Base-by-base conservation (phyloP, 2,329 filamentous ascomycete species). In the Colletotrichum sp. region DNA sequence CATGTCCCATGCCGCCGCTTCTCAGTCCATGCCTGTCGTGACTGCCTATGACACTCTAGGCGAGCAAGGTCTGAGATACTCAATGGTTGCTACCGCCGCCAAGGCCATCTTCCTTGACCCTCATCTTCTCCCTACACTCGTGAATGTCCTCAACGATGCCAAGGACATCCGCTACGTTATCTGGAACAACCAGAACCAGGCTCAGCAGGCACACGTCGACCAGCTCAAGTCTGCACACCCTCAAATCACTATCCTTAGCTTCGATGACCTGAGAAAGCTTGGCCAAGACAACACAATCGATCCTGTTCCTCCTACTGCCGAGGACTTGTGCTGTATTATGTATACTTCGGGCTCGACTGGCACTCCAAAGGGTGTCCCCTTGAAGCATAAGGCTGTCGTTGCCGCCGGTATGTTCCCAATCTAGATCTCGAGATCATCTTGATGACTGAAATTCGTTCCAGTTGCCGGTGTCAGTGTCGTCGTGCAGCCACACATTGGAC, bases 31-130 rank as follows among this genome's bases (percentile, higher is more conserved):
- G 86, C 92, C 94, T 74, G 94, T 96, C 79, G 94, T 96, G 74
- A 96, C 94, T n/a, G 94, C 94, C 58, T 96, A 96, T 84, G 94
- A 95, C 84, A 95, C 94, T 8, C 91, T 96, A 21, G 94, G 94
- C 63, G 93, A 95, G 83, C 93, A 94, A 80, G 94, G 94, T 58
- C 86, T 96, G 78, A 91, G 91, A 83, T 93, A 95, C 85, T 95
- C 94, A 5, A 90, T 96, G 83, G 88, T 92, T 48, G 93, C 94
- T 80, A 95, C 94, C 65, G 87, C 90, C 78, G 93, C 93, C 76
- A 93, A 92, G 82, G 90, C 91, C 82, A 93, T 96, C 85, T 95
- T 86, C 61, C 75, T 78, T 48, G 77, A 78, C 63, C 77, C 77
- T 24, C 90, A 92, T 79, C 91, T 96, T 57, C 85, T 94, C 68